These are phyloP conservation scores for Diaporthe vaccinii DNA, from an alignment of 2,329 filamentous ascomycete species.

Conservation along the genomic window DNA sequence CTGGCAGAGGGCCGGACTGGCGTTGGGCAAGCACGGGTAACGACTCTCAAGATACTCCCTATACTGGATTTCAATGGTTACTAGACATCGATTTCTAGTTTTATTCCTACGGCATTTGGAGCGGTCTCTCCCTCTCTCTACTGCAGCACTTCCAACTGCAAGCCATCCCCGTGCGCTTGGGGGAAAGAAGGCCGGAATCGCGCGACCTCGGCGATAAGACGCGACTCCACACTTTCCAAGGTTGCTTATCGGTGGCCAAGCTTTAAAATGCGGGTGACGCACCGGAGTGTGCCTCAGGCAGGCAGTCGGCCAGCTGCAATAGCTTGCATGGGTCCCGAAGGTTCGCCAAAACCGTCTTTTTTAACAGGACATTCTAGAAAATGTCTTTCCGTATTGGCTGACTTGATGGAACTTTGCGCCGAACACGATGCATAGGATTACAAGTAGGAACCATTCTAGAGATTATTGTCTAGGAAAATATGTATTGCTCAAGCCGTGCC, in stretches of 20 bases:
- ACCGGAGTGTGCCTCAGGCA: conserved; percentile 30
- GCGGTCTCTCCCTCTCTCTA: neutral
- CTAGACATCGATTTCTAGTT: neutral
- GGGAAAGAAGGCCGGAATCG: neutral
- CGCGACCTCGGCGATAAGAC: conserved; percentile 31
- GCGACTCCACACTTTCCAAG: conserved; percentile 19
- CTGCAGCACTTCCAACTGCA: neutral
- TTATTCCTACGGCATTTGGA: neutral
- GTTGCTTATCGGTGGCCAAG: neutral
- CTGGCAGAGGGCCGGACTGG: neutral
- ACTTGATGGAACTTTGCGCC: too few species aligned
- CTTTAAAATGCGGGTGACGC: conserved; percentile 19
- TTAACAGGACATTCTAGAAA: neutral
- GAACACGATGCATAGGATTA: neutral
- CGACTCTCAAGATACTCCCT: conserved; percentile 17
- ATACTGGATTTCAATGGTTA: neutral
- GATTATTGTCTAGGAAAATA: too few species aligned
- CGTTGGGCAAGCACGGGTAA: conserved; percentile 22
- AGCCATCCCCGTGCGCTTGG: neutral
- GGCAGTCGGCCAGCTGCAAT: neutral
- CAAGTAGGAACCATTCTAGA: neutral
- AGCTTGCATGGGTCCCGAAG: neutral
- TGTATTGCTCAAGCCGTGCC: neutral
- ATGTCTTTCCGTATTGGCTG: neutral
- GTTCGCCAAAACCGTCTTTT: too few species aligned